Percentiles rank a stretch among this genome's conserved stretches.
Evolutionary conservation across 2,329 filamentous ascomycete genomes (phyloP).

Genomic region (Beauveria brongniartii): DNA sequence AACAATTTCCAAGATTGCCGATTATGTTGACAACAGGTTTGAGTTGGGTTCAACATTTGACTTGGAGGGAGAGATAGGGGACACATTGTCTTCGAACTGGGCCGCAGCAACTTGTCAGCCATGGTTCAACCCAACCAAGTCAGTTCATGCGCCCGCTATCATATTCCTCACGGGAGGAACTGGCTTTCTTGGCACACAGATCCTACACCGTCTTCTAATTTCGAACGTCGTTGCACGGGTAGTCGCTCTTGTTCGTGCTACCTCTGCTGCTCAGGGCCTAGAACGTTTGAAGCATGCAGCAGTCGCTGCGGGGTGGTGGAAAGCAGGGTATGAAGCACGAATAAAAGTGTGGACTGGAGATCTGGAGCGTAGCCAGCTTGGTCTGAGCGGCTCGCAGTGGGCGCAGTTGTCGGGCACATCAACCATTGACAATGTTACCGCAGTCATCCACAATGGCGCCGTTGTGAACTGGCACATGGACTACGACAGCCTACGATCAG

Average conservation of each 20-base stretch:
- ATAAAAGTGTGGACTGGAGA: slow-evolving; percentile 64
- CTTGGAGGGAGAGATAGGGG: neutral
- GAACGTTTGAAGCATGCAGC: slow-evolving; percentile 13
- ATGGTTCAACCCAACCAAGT: neutral
- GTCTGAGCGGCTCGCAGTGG: slow-evolving; percentile 57
- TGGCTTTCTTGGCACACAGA: slow-evolving; percentile 13
- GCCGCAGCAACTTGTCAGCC: neutral
- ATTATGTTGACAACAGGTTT: neutral
- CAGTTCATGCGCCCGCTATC: neutral
- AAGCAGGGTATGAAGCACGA: slow-evolving; percentile 20
- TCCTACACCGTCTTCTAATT: slow-evolving; percentile 9
- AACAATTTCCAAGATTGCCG: slow-evolving; percentile 14
- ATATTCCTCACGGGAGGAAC: slow-evolving; percentile 14
- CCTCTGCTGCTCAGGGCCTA: slow-evolving; percentile 3
- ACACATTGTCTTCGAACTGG: neutral
- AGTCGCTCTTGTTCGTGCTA: slow-evolving; percentile 12
- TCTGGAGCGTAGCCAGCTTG: slow-evolving; percentile 61
- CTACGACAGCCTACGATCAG: slow-evolving; percentile 61
- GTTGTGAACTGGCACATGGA: slow-evolving; percentile 71
- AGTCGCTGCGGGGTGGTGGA: slow-evolving; percentile 15
- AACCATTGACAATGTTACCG: slow-evolving; percentile 49
- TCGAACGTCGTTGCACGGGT: neutral
- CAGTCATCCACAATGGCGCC: slow-evolving; percentile 78
- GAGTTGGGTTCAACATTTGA: neutral
- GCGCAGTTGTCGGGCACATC: slow-evolving; percentile 39